Evolutionary conservation across 2,329 filamentous ascomycete species (phyloP).

Genomic region (Apiospora aurea): DNA sequence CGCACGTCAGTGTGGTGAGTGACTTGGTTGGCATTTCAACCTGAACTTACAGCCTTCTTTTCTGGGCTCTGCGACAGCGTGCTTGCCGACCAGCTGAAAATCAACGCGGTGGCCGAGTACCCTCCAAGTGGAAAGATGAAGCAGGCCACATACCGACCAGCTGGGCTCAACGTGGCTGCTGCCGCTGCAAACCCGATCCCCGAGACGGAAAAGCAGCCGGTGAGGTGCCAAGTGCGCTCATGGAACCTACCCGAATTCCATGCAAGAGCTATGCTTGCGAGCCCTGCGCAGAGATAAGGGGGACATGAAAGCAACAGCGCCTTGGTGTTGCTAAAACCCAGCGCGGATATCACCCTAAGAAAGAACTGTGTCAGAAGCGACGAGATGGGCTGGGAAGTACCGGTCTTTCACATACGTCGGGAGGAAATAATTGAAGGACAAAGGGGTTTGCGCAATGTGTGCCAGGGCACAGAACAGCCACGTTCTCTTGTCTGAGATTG

Average conservation of each 20-base stretch:
- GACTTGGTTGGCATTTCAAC: neutral
- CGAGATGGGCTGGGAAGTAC: slow-evolving; percentile 53
- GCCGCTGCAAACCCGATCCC: slow-evolving; percentile 41
- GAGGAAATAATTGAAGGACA: neutral
- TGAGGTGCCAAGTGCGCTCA: slow-evolving; percentile 56
- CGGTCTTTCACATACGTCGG: neutral
- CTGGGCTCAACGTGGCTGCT: slow-evolving; percentile 21
- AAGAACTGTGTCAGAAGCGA: slow-evolving; percentile 40
- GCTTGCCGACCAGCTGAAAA: slow-evolving; percentile 50
- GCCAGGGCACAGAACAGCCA: slow-evolving; percentile 43
- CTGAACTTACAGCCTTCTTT: slow-evolving; percentile 47
- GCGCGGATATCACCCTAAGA: slow-evolving; percentile 48
- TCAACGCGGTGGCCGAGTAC: slow-evolving; percentile 52
- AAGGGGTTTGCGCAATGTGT: neutral
- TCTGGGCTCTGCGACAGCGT: slow-evolving; percentile 53
- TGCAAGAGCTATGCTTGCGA: slow-evolving; percentile 46
- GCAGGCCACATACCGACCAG: slow-evolving; percentile 29
- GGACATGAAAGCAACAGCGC: slow-evolving; percentile 56
- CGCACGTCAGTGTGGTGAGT: neutral
- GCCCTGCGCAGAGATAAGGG: slow-evolving; percentile 40
- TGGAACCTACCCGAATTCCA: slow-evolving; percentile 53
- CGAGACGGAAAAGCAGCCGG: slow-evolving; percentile 48
- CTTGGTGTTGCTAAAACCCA: slow-evolving; percentile 51
- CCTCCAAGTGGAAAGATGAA: slow-evolving; percentile 40
- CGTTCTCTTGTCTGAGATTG: slow-evolving; percentile 50